Evolutionary conservation across 371 early-diverging fungal genomes (phyloP).

Genomic region (Entomophthora muscae): DNA sequence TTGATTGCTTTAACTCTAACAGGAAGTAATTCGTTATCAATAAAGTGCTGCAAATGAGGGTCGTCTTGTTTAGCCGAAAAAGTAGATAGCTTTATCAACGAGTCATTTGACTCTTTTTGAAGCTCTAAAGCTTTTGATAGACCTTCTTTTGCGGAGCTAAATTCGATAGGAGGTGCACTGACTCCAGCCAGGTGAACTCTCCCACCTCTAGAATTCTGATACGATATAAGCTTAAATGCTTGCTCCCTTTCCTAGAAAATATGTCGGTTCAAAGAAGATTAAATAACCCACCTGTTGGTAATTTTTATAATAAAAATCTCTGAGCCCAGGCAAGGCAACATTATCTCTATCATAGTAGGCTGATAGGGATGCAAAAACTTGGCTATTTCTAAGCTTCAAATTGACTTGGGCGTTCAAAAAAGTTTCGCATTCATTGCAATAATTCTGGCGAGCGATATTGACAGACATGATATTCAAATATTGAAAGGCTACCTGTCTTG

Average conservation of each 20-base stretch:
- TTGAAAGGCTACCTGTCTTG: no score
- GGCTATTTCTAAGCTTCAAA: neutral
- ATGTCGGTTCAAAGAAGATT: no score
- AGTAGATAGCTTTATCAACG: slow-evolving; percentile 27
- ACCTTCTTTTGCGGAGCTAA: slow-evolving; percentile 41
- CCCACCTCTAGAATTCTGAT: slow-evolving; percentile 40
- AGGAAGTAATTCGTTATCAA: slow-evolving; percentile 33
- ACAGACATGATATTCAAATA: no score
- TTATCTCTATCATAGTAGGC: neutral
- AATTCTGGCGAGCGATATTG: neutral
- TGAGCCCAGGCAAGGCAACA: neutral
- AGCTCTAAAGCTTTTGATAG: slow-evolving; percentile 41
- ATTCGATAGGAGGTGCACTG: slow-evolving; percentile 21
- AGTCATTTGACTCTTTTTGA: slow-evolving; percentile 42
- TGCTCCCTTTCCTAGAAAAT: slow-evolving; percentile 29
- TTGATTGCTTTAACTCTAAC: slow-evolving; percentile 51
- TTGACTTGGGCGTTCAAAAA: neutral
- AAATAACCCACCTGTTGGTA: no score
- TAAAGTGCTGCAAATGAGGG: slow-evolving; percentile 28
- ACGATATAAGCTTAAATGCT: slow-evolving; percentile 32
- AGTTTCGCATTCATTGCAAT: neutral
- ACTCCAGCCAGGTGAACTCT: slow-evolving; percentile 19
- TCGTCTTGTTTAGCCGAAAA: slow-evolving; percentile 26
- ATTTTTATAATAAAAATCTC: neutral
- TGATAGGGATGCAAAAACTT: neutral